Conservation (phyloP, 2,329 filamentous ascomycete species). For the Xylariaceae sp. region DNA sequence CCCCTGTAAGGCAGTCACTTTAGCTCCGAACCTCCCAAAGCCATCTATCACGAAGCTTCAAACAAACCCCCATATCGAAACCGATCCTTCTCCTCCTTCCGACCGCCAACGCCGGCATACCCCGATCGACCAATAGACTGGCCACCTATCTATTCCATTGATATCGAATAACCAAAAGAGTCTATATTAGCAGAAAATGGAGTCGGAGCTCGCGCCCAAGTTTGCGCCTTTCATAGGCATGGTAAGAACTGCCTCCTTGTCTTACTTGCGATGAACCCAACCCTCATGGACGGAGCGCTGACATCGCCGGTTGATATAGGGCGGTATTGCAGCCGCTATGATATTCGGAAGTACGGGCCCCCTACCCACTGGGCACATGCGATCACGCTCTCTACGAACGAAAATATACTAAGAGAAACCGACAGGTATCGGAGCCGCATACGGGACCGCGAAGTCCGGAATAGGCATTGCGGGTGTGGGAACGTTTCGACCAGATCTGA, state of each 20-base stretch:
- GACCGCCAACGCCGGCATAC: not conserved
- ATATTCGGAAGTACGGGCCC: slow-evolving; percentile 75
- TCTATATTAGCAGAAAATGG: slow-evolving; percentile 34
- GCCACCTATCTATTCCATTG: not conserved
- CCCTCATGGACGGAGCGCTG: not conserved
- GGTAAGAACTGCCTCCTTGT: slow-evolving; percentile 59
- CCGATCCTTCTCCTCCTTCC: too few relatives aligned
- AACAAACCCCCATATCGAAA: not conserved
- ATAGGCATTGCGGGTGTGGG: slow-evolving; percentile 88
- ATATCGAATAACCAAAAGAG: not conserved
- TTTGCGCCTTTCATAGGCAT: slow-evolving; percentile 90
- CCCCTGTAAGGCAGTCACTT: slow-evolving; percentile 23
- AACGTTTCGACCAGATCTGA: slow-evolving; percentile 83
- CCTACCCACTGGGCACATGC: not conserved
- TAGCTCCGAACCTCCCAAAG: slow-evolving; percentile 12
- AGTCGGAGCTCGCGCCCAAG: slow-evolving; percentile 72
- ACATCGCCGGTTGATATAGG: slow-evolving; percentile 53
- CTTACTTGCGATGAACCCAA: slow-evolving; percentile 29
- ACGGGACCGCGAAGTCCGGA: slow-evolving; percentile 86
- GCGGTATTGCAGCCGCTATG: slow-evolving; percentile 81
- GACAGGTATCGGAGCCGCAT: slow-evolving; percentile 74
- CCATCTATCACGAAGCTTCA: slow-evolving; percentile 18
- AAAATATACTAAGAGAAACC: slow-evolving; percentile 35
- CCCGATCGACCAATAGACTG: not conserved
- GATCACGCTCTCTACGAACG: slow-evolving; percentile 32